Conservation (phyloP, 23 red algal species). For the Gracilariopsis chorda region DNA sequence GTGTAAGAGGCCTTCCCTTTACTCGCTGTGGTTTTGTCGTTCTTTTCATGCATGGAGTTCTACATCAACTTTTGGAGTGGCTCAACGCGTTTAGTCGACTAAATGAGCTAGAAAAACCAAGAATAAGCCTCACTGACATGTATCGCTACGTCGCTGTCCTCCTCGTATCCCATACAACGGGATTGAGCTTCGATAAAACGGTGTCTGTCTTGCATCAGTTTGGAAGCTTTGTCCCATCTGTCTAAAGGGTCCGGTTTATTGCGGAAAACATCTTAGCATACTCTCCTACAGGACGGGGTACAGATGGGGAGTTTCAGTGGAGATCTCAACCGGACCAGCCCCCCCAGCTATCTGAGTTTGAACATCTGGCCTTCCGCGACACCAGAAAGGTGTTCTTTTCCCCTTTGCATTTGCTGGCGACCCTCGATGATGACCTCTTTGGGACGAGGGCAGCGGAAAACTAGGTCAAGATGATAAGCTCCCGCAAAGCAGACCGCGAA, state of each 20-base stretch:
- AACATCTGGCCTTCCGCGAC: constrained; percentile 16
- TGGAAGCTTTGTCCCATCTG: not conserved
- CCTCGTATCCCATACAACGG: constrained; percentile 6
- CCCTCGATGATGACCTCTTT: constrained; percentile 19
- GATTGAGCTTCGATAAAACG: constrained; percentile 14
- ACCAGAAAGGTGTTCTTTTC: constrained; percentile 11
- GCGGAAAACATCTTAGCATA: constrained; percentile 9
- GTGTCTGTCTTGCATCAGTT: not conserved
- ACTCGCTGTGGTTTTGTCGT: too few species aligned
- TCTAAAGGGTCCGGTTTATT: not conserved
- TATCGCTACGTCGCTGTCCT: constrained; percentile 15
- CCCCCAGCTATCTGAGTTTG: constrained; percentile 24
- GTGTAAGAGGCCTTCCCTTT: too few species aligned
- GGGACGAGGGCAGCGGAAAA: constrained; percentile 25
- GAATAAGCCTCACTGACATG: not conserved
- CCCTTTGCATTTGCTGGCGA: not conserved
- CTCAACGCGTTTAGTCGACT: too few species aligned
- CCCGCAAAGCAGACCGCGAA: constrained; percentile 12
- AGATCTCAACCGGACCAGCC: not conserved
- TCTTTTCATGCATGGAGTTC: too few species aligned
- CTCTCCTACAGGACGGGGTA: not conserved
- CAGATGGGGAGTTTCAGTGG: not conserved
- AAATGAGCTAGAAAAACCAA: too few species aligned
- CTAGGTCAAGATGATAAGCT: constrained; percentile 14
- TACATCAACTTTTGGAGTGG: too few species aligned